phyloP scores from a whole-genome alignment of 2,329 filamentous ascomycete genomes.

The Exophiala oligosperma region DNA sequence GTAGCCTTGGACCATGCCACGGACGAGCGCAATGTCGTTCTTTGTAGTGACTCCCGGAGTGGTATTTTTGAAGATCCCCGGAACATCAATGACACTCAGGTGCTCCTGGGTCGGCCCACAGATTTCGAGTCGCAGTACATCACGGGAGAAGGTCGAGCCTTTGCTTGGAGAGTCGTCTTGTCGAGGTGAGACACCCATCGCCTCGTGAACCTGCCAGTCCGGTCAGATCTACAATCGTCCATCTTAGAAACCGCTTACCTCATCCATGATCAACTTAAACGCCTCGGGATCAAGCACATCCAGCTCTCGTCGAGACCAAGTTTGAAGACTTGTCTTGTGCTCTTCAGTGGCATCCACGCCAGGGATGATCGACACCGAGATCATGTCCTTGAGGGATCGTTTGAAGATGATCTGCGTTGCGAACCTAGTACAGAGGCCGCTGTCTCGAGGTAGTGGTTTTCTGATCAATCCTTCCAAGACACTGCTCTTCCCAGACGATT shows the following conservation, averaged over 20 bases:
- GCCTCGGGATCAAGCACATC: too few species aligned
- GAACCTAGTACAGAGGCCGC: constrained; percentile 45
- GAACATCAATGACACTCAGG: constrained; percentile 57
- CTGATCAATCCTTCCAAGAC: constrained; percentile 37
- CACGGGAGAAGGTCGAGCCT: constrained; percentile 28
- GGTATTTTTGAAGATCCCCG: constrained; percentile 49
- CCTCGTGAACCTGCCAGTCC: too few species aligned
- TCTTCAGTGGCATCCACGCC: too few species aligned
- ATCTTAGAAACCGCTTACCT: too few species aligned
- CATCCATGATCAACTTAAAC: too few species aligned
- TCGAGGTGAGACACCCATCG: too few species aligned
- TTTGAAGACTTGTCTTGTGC: too few species aligned
- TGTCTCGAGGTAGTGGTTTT: constrained; percentile 41
- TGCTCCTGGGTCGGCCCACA: constrained; percentile 39
- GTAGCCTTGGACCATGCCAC: constrained; percentile 46
- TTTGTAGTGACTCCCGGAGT: constrained; percentile 48
- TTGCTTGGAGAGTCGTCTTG: too few species aligned
- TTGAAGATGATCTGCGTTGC: constrained; percentile 50
- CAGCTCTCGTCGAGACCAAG: too few species aligned
- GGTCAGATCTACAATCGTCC: too few species aligned
- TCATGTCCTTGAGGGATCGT: constrained; percentile 27
- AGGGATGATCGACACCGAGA: constrained; percentile 41
- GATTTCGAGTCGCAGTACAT: constrained; percentile 35
- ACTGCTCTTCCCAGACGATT: constrained; percentile 41
- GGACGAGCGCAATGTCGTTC: constrained; percentile 45